phyloP scores from a whole-genome alignment of 2,329 filamentous ascomycete species.

The Fusarium oxysporum region DNA sequence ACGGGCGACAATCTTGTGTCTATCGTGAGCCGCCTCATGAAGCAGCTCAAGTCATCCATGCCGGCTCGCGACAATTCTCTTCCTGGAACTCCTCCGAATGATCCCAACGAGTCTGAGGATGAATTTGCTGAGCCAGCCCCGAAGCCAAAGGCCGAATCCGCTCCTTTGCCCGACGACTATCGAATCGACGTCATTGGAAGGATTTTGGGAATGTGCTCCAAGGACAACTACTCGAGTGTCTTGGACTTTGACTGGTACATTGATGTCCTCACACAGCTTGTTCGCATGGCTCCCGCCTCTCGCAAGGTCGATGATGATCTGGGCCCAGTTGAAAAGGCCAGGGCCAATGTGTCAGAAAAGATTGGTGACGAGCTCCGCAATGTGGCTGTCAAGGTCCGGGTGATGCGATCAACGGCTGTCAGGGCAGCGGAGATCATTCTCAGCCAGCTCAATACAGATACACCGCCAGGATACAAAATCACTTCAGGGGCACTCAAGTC shows the following conservation, averaged over 20 bases:
- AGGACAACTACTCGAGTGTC: slow-evolving; percentile 87
- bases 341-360: slow-evolving; percentile 68
- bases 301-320: slow-evolving; percentile 54
- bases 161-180: slow-evolving; percentile 86
- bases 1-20: slow-evolving; percentile 84
- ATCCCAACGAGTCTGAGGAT: slow-evolving; percentile 61
- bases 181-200: slow-evolving; percentile 82
- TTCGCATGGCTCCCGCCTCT: slow-evolving; percentile 74
- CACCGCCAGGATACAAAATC: slow-evolving; percentile 66
- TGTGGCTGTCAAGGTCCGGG: slow-evolving; percentile 90
- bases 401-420: slow-evolving; percentile 82
- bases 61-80: slow-evolving; percentile 60
- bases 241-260: slow-evolving; percentile 98
- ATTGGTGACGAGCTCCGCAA: slow-evolving; percentile 91
- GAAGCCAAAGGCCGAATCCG: slow-evolving; percentile 53
- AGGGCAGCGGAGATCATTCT: slow-evolving; percentile 84
- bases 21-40: slow-evolving; percentile 88
- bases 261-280: slow-evolving; percentile 85
- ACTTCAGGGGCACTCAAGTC: slow-evolving; percentile 77
- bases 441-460: slow-evolving; percentile 64
- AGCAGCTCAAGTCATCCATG: slow-evolving; percentile 79
- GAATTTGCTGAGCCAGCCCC: slow-evolving; percentile 55
- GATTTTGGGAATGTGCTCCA: slow-evolving; percentile 89
- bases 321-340: slow-evolving; percentile 45
- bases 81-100: slow-evolving; percentile 59